A percentile compares a stretch with the other conserved stretches of the same genome.
Conservation (phyloP, 352 stramenopile genomes). For the Phytophthora boehmeriae region DNA sequence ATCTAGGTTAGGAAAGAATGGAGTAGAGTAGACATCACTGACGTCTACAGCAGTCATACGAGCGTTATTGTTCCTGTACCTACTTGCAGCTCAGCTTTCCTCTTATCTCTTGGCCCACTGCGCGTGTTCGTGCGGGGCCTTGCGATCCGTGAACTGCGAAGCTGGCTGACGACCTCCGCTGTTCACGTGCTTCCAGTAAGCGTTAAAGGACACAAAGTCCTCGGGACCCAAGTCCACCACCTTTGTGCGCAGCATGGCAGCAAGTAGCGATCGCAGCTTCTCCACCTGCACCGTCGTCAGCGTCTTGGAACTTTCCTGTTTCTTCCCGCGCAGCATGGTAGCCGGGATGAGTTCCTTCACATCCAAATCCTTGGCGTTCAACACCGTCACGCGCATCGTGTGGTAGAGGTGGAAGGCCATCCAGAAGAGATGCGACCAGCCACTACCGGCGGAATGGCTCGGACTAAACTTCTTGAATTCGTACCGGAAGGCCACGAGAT, state of each 20-base stretch:
- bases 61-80: neutral
- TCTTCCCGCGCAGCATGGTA: constrained; percentile 28
- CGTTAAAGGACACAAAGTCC: constrained; percentile 84
- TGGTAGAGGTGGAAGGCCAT: constrained; percentile 74
- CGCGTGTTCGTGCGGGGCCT: constrained; percentile 85
- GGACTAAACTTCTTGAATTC: constrained; percentile 77
- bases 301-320: constrained; percentile 32
- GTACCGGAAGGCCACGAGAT: constrained; percentile 82
- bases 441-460: constrained; percentile 66
- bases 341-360: constrained; percentile 44
- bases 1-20: constrained; percentile 13
- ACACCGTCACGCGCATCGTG: constrained; percentile 58
- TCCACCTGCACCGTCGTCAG: constrained; percentile 63
- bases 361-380: constrained; percentile 68
- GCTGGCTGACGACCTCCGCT: constrained; percentile 68
- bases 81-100: constrained; percentile 15
- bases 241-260: constrained; percentile 84
- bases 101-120: constrained; percentile 70
- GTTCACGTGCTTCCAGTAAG: constrained; percentile 84
- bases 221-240: constrained; percentile 64
- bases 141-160: constrained; percentile 80
- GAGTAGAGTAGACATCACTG: neutral
- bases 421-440: constrained; percentile 71
- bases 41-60: neutral
- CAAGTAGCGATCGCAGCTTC: constrained; percentile 65